Evolutionary conservation across 306 rosid species (phyloP), one percentile per base, ranked within the genome.

Genomic region (Trifolium dubium): DNA sequence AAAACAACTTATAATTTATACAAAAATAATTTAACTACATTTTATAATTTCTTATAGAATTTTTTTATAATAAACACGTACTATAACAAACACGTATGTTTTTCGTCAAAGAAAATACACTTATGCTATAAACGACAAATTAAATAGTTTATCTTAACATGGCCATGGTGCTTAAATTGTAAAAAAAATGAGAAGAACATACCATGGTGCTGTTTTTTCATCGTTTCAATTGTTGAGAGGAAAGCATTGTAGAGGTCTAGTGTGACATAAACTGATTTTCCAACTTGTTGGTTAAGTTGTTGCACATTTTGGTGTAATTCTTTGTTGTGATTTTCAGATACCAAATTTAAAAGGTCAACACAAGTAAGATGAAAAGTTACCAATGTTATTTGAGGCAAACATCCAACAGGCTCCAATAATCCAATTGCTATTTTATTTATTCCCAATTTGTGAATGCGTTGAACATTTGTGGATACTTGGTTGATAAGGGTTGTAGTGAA

Each of bases 361-460:
- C 86, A 83, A 0, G 2, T 23, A n/a, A 58, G 60, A 40, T 51
- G 81, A 0, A 81, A 32, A 65, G 44, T 19, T 44, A 58, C 3
- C 4, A 8, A 0, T 34, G 50, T 79, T 11, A 73, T 8, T n/a
- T 0, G 8, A 19, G 83, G 83, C 63, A 79, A 44, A 65, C 83
- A 89, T 3, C 96, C 96, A 39, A 85, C 2, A 7, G 96, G 92
- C 35, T 32, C 72, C 35, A 89, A 7, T 58, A 79, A 51, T 29
- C 79, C 76, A n/a, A 89, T 81, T 10, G 80, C 84, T 54, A 83
- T 17, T 61, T 83, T 83, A 30, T 43, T 55, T 72, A 76, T 28
- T 34, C 86, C 86, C 23, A 87, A 65, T 19, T 35, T 77, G 12
- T 69, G 80, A 6, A 89, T 82, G 6, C 88, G 74, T 77, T 44